Evolutionary conservation across 176 grass and related monocot genomes (phyloP).

Genomic region (Triticum dicoccoides): DNA sequence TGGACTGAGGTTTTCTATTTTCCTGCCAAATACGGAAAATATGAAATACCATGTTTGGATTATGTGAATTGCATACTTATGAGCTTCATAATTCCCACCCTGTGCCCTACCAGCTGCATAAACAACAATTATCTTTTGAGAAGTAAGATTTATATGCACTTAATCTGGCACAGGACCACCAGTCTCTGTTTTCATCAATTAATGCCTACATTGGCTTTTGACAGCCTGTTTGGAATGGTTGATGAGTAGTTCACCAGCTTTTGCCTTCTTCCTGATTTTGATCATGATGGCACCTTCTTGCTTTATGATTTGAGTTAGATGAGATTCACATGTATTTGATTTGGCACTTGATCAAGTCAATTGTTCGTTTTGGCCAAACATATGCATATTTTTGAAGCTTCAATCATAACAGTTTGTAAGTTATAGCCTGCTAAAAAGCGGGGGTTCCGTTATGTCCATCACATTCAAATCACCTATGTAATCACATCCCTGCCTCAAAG

Average conservation of each 20-base stretch:
- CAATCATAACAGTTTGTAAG: background rate
- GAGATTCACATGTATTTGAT: background rate
- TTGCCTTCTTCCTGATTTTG: background rate
- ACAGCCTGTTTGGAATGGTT: background rate
- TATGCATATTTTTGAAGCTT: background rate
- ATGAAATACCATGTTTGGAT: background rate
- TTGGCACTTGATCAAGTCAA: background rate
- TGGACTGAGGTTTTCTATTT: background rate
- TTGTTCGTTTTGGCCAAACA: background rate
- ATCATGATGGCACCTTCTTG: background rate
- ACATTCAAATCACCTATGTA: background rate
- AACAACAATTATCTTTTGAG: background rate
- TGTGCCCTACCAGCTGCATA: background rate
- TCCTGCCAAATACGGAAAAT: background rate
- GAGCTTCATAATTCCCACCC: background rate
- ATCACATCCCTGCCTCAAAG: background rate
- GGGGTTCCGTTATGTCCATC: background rate
- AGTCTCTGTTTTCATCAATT: background rate
- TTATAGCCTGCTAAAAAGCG: background rate
- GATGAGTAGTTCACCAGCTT: background rate
- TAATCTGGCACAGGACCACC: background rate
- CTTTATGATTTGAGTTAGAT: conserved; percentile 22
- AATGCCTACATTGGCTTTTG: background rate
- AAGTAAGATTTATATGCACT: background rate
- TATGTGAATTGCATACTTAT: background rate